These are phyloP conservation scores for Phytophthora hybrid DNA, from an alignment of 352 stramenopile species.

Conservation along the genomic window DNA sequence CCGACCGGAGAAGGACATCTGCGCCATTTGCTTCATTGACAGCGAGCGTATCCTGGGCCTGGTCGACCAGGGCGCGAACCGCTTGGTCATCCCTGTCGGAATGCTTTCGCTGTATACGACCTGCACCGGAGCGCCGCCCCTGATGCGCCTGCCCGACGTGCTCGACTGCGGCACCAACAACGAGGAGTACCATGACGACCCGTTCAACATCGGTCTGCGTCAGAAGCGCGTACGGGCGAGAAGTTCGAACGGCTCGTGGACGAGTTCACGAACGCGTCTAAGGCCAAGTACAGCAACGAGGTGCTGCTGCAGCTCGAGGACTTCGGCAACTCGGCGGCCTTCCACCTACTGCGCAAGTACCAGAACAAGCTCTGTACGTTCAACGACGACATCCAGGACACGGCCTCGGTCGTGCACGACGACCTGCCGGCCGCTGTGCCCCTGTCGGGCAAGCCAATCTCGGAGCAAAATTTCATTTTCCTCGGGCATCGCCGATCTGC, in stretches of 20 bases:
- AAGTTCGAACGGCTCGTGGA: slow-evolving; percentile 79
- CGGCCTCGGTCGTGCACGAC: slow-evolving; percentile 69
- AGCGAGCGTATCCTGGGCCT: slow-evolving; percentile 96
- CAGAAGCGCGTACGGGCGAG: slow-evolving; percentile 54
- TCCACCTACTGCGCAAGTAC: too few relatives aligned
- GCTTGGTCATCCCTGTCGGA: too few relatives aligned
- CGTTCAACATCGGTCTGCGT: too few relatives aligned
- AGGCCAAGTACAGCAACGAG: slow-evolving; percentile 86
- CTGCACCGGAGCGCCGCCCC: slow-evolving; percentile 92
- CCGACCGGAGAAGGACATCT: slow-evolving; percentile 96
- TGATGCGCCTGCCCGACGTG: slow-evolving; percentile 94
- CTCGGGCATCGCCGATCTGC: slow-evolving; percentile 94
- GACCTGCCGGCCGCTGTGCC: slow-evolving; percentile 76
- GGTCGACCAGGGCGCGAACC: slow-evolving; percentile 65
- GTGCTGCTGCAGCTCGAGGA: slow-evolving; percentile 91
- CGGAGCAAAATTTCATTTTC: slow-evolving; percentile 96
- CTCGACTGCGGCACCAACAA: slow-evolving; percentile 98
- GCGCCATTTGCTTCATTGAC: slow-evolving; percentile 97
- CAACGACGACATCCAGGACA: too few relatives aligned
- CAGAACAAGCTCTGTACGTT: too few relatives aligned
- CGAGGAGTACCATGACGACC: slow-evolving; percentile 78
- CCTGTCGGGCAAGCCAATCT: slow-evolving; percentile 80
- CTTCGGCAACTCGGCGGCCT: slow-evolving; percentile 43
- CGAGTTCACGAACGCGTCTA: slow-evolving; percentile 96
- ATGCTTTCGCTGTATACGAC: slow-evolving; percentile 96